phyloP scores from a whole-genome alignment of 2,329 filamentous ascomycete species.

The Fusarium chlamydosporum region DNA sequence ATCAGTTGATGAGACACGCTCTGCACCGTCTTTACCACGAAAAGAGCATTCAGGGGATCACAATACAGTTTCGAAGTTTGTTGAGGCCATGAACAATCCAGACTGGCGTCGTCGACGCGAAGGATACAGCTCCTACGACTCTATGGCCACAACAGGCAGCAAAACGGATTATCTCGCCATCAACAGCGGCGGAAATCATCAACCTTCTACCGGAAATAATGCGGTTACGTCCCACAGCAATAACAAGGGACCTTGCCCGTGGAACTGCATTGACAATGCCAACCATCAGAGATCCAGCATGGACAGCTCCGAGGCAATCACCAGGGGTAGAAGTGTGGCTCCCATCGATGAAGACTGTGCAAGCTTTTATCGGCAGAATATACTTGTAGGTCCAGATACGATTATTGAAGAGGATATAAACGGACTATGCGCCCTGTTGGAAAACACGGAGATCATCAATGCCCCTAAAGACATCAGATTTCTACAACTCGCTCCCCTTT shows the following conservation, averaged over 20 bases:
- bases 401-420: background rate
- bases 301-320: constrained; percentile 18
- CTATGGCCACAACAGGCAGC: constrained; percentile 11
- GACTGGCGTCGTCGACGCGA: constrained; percentile 54
- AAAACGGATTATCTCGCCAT: constrained; percentile 1
- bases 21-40: constrained; percentile 8
- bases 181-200: background rate
- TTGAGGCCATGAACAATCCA: constrained; percentile 55
- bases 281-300: constrained; percentile 16
- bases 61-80: constrained; percentile 43
- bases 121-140: constrained; percentile 20
- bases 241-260: background rate
- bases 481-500: constrained; percentile 36
- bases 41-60: constrained; percentile 42
- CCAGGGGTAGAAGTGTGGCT: constrained; percentile 5
- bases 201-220: background rate
- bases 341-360: background rate
- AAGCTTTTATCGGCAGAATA: background rate
- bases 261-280: constrained; percentile 18
- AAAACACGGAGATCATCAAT: constrained; percentile 12
- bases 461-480: constrained; percentile 29
- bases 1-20: constrained; percentile 31
- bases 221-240: background rate
- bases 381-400: background rate
- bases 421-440: constrained; percentile 32